Base-by-base conservation (phyloP, 1,284 basidiomycete genomes). In the Pseudozyma sp. region DNA sequence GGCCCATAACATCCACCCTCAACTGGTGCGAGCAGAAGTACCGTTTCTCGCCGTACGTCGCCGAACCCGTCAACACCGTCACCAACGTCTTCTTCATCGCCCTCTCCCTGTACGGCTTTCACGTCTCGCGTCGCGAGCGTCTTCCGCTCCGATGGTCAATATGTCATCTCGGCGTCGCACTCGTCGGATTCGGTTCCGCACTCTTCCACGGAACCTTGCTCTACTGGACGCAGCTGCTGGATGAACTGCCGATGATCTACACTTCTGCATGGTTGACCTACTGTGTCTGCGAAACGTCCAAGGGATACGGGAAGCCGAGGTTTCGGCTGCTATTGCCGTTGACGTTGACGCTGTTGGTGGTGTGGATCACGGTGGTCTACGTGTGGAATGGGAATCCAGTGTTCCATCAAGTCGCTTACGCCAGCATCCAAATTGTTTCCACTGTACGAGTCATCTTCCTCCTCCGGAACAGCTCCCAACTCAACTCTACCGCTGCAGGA, bases 321-420 rank as follows among this genome's bases (percentile, higher is more conserved):
- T 76, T 67, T 33, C 43, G 64, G 1, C n/a, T 74, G 24, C 40
- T 79, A 0, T 63, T 82, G 0, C 59, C 81, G 10, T 13, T 49
- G 10, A 30, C 39, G 10, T 50, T 84, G 43, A 19, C 71, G 13
- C 34, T 59, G 10, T 11, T 75, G 29, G 72, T 77, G 19, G 43
- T 55, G 7, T 75, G 73, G 54, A 80, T 81, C 33, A 78, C 78
- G 0, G 68, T 71, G 16, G 58, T 74, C 54, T 87, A 87, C 70
- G 66, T 87, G 19, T 70, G 67, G 56, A 85, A 87, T 45, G 86
- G 86, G 3, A 87, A 88, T 78, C 87, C 88, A 0, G 84, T 88
- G 8, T 87, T 88, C 54, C 88, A 88, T 77, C 87, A 88, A 82
- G 73, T 87, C 33, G 85, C 86, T 0, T 88, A 87, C 63, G 87